phyloP scores from a whole-genome alignment of 371 early-diverging fungal genomes.

The Mortierella sp. region DNA sequence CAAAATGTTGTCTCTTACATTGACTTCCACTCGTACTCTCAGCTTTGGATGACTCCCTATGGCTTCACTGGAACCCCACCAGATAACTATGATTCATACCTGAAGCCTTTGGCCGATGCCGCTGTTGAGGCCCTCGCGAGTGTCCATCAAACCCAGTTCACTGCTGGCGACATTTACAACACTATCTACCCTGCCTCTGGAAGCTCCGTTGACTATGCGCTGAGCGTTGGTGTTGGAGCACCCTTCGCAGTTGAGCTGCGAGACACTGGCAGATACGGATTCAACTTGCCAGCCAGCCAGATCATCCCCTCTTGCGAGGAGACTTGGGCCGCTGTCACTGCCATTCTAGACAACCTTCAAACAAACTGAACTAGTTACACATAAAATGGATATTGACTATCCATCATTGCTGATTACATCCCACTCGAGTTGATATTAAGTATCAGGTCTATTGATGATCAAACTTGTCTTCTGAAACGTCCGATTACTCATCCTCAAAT shows the following conservation, averaged over 20 bases:
- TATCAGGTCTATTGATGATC: constrained; percentile 19
- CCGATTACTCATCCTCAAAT: not conserved
- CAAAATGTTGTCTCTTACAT: constrained; percentile 54
- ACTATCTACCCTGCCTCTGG: constrained; percentile 62
- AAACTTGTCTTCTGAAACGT: constrained; percentile 12
- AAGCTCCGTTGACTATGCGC: constrained; percentile 58
- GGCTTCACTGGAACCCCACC: constrained; percentile 37
- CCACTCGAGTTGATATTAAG: too few relatives aligned
- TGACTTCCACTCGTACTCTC: constrained; percentile 48
- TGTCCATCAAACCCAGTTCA: constrained; percentile 29
- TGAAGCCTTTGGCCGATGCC: constrained; percentile 28
- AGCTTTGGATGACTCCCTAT: constrained; percentile 44
- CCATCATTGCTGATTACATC: too few relatives aligned
- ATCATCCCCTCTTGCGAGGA: constrained; percentile 64
- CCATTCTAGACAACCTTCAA: constrained; percentile 29
- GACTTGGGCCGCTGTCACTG: constrained; percentile 39
- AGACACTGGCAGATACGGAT: constrained; percentile 61
- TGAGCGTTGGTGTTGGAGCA: constrained; percentile 55
- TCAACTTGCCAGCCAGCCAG: constrained; percentile 58
- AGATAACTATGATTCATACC: constrained; percentile 27
- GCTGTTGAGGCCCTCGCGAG: constrained; percentile 24
- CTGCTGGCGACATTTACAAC: constrained; percentile 55
- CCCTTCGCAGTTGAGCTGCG: constrained; percentile 68
- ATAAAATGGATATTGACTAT: too few relatives aligned
- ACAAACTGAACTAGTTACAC: not conserved